phyloP scores from a whole-genome alignment of 768 basidiomycete species.

The Psilocybe sp. region DNA sequence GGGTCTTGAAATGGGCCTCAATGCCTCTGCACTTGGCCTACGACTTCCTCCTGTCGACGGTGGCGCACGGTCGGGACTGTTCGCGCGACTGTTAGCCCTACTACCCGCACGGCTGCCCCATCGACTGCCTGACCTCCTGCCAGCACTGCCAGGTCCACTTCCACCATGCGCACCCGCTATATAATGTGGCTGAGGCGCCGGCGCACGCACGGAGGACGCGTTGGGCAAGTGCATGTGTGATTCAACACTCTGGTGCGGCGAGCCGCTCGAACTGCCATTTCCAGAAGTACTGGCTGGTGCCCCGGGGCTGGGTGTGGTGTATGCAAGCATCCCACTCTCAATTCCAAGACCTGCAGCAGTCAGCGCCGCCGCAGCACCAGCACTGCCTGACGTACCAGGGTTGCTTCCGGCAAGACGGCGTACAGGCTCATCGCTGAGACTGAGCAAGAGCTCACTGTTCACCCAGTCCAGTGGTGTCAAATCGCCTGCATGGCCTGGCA shows the following conservation, averaged over 20 bases:
- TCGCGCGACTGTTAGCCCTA: slow-evolving; percentile 13
- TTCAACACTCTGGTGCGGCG: too few relatives aligned
- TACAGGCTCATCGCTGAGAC: slow-evolving; percentile 20
- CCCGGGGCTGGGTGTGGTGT: too few relatives aligned
- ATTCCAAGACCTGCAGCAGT: neutral
- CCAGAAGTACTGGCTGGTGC: too few relatives aligned
- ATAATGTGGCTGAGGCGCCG: slow-evolving; percentile 6
- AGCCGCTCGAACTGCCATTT: too few relatives aligned
- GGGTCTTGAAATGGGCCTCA: slow-evolving; percentile 1
- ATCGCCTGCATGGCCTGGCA: slow-evolving; percentile 33
- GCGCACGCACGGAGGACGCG: too few relatives aligned
- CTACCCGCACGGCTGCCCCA: slow-evolving; percentile 16
- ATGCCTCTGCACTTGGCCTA: neutral
- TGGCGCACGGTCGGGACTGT: slow-evolving; percentile 14
- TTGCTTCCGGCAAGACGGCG: slow-evolving; percentile 2
- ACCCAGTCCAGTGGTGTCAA: slow-evolving; percentile 69
- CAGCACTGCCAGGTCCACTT: neutral
- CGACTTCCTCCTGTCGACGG: neutral
- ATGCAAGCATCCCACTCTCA: too few relatives aligned
- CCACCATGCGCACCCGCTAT: slow-evolving; percentile 2
- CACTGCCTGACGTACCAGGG: neutral
- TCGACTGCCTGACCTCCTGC: slow-evolving; percentile 10
- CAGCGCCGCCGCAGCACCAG: neutral
- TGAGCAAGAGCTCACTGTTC: slow-evolving; percentile 77
- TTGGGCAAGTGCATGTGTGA: too few relatives aligned